Evolutionary conservation across 805 yeast species (phyloP).

Genomic region (Candida nitratophila): DNA sequence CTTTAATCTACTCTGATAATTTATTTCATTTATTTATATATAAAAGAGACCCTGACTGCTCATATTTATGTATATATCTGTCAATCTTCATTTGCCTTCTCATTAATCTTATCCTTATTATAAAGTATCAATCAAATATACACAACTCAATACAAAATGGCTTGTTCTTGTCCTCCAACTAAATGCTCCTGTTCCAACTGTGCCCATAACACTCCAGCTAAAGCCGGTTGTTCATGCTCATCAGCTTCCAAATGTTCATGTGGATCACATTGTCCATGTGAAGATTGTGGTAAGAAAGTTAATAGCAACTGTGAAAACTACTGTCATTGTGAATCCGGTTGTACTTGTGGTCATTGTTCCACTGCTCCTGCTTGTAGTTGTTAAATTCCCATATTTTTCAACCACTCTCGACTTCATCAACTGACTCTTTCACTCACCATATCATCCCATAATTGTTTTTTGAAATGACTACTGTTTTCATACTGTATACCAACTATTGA

Average conservation of each 20-base stretch:
- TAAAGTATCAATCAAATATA: neutral
- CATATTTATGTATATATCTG: too few relatives aligned
- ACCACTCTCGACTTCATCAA: too few relatives aligned
- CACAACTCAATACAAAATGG: constrained; percentile 2
- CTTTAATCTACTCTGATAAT: too few relatives aligned
- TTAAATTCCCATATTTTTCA: neutral
- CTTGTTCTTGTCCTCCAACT: constrained; percentile 10
- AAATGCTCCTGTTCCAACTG: neutral
- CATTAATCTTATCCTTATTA: neutral
- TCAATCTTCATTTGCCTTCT: neutral
- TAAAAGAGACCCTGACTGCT: too few relatives aligned
- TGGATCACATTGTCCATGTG: constrained; percentile 5
- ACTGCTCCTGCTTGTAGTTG: neutral
- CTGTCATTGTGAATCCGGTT: neutral
- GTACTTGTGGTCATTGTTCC: neutral
- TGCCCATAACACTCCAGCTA: neutral
- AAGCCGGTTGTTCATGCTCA: constrained; percentile 1
- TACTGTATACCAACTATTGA: too few relatives aligned
- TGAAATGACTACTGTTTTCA: too few relatives aligned
- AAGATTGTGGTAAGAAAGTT: neutral
- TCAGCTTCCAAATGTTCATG: constrained; percentile 6
- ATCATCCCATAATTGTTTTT: too few relatives aligned
- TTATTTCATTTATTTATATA: too few relatives aligned
- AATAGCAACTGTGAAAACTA: neutral
- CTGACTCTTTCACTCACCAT: too few relatives aligned